Evolutionary conservation across 164 flowering plant species (phyloP), one percentile per base, ranked within the genome.

Genomic region (Macadamia tetraphylla): DNA sequence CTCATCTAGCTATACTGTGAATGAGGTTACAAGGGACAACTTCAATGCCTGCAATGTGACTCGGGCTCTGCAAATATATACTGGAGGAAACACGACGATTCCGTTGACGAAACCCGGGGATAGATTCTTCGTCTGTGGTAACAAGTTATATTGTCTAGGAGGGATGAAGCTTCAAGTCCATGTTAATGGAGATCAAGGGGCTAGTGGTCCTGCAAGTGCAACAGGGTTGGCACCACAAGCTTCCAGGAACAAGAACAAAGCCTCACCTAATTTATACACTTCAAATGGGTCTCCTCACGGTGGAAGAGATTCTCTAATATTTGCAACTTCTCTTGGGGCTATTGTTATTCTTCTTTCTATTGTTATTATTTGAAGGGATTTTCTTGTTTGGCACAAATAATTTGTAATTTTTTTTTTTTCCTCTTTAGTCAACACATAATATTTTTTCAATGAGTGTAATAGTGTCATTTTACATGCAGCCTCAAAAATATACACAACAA

Each of bases 111-210:
- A 49, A 17, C 82, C 88, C 0, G 92, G 89, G 1, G 65, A 63
- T 0, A 66, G 75, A 65, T 85, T 79, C 66, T 87, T 85, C 43
- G 49, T 79, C 5, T 76, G 79, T 57, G 86, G 87, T 7, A 84
- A 85, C 76, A 74, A 65, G 74, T 64, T 87, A 35, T 70, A 82
- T 63, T 87, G 92, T 62, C 76, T 84, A 3, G 87, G 85, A 18
- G 92, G 92, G 29, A 81, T 87, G 92, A 85, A 81, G 77, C 82
- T 87, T 32, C 81, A 73, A 30, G 83, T 80, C 1, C 70, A 77
- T 60, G 69, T 29, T 30, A 17, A 71, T 59, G 73, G 61, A 58
- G 62, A 76, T 13, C 29, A 31, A 8, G 69, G 67, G 1, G 68
- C 71, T n/a, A 48, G 67, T 60, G 65, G 89, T 4, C 80, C 84